phyloP scores from a whole-genome alignment of 2,329 filamentous ascomycete species.

The Dissoconium aciculare region DNA sequence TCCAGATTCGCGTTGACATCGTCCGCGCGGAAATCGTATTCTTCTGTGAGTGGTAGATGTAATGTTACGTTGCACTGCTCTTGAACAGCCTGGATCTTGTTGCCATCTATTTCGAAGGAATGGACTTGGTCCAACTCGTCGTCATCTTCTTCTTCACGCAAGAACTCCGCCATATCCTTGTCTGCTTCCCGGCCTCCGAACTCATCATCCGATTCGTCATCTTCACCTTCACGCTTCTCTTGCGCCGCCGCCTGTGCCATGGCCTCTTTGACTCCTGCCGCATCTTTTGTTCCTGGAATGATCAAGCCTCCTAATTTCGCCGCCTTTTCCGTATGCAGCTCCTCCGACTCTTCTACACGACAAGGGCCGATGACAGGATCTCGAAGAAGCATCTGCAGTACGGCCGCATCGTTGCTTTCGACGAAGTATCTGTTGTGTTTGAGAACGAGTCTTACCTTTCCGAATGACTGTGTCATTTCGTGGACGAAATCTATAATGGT shows the following conservation, averaged over 20 bases:
- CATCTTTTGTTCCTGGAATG: constrained; percentile 88
- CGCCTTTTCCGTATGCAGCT: constrained; percentile 64
- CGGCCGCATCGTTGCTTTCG: constrained; percentile 75
- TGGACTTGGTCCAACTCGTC: constrained; percentile 80
- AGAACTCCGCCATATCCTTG: constrained; percentile 51
- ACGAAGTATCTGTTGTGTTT: constrained; percentile 92
- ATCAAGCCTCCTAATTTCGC: constrained; percentile 77
- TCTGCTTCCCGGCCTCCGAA: constrained; percentile 35
- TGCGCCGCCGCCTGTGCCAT: constrained; percentile 33
- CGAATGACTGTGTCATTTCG: constrained; percentile 75
- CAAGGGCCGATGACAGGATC: constrained; percentile 70
- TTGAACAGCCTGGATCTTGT: constrained; percentile 71
- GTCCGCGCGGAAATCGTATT: constrained; percentile 94
- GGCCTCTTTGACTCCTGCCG: constrained; percentile 71
- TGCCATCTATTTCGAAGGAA: constrained; percentile 77
- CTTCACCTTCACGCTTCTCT: constrained; percentile 31
- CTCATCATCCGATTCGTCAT: constrained; percentile 39
- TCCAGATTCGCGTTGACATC: constrained; percentile 78
- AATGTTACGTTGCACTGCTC: constrained; percentile 71
- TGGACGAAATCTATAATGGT: constrained; percentile 66
- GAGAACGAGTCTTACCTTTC: constrained; percentile 87
- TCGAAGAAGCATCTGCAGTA: constrained; percentile 73
- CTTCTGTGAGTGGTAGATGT: constrained; percentile 76
- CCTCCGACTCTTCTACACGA: constrained; percentile 57
- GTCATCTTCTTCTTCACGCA: constrained; percentile 61